Base-by-base conservation (phyloP, 2,329 filamentous ascomycete genomes). In the Colletotrichum siamense region DNA sequence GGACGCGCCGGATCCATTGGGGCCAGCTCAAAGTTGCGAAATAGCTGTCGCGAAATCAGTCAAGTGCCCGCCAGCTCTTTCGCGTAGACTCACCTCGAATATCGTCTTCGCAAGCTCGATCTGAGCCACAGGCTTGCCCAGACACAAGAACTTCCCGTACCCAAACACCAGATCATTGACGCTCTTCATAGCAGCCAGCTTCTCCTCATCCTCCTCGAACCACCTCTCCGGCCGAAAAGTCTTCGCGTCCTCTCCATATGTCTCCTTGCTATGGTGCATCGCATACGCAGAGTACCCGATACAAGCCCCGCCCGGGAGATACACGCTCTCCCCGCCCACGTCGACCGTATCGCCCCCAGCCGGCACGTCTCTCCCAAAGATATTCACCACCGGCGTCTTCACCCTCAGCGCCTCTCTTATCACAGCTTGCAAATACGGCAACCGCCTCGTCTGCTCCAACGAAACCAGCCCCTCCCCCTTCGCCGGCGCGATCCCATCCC, bases 251-350 rank as follows among this genome's bases (percentile, higher is more conserved):
- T 85, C 80, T 1, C 91, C 92, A 72, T 92, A 94, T 10, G 92
- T 82, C 55, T 89, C 87, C 5, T 86, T 85, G 10, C 89, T 85
- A 0, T 89, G 88, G 78, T 93, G 91, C n/a, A 94, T 83, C 1
- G 92, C 90, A 88, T 89, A 93, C 0, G 91, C 87, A 76, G 89
- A 92, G 81, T 89, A 91, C 9, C 91, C 91, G 3, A 93, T 88
- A 71, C 91, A 90, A 2, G 90, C 90, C 3, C 91, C 91, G 3
- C 88, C 90, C 0, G 89, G 89, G 6, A 93, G 70, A 57, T 75
- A 79, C n/a, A 80, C 64, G 0, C 78, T 79, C 32, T 79, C 77
- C 4, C 83, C 72, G 6, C 73, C 69, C 0, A 79, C 57, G 1
- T 72, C 72, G 1, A 77, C 61, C 2, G 61, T 70, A 12, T 77